phyloP scores from a whole-genome alignment of 495 filamentous ascomycete genomes.

The Hypomontagnella submonticulosa region DNA sequence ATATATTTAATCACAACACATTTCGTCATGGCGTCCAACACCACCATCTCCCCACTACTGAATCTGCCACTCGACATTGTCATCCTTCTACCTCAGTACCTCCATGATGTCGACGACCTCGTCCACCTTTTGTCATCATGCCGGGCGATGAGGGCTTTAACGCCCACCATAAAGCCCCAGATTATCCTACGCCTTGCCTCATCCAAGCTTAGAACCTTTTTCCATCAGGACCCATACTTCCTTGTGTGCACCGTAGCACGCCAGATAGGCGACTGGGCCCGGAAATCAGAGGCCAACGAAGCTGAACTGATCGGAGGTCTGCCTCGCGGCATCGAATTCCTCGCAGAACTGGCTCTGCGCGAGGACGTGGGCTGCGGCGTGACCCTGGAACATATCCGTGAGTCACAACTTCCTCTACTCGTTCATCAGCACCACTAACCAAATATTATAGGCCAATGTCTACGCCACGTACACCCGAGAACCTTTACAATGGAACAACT shows the following conservation, averaged over 20 bases:
- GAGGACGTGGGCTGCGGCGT: constrained; percentile 43
- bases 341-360: constrained; percentile 50
- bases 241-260: constrained; percentile 50
- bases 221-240: constrained; percentile 53
- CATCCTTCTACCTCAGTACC: constrained; percentile 45
- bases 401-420: constrained; percentile 47
- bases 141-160: constrained; percentile 27
- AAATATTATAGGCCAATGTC: constrained; percentile 51
- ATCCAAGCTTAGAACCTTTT: constrained; percentile 48
- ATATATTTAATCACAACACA: no score
- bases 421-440: constrained; percentile 49
- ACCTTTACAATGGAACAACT: constrained; percentile 33
- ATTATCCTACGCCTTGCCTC: constrained; percentile 49
- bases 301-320: constrained; percentile 25
- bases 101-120: constrained; percentile 53
- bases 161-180: constrained; percentile 7
- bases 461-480: constrained; percentile 49
- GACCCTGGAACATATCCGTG: constrained; percentile 51
- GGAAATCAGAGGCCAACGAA: constrained; percentile 41
- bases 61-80: constrained; percentile 50
- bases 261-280: constrained; percentile 51
- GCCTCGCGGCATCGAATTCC: constrained; percentile 43
- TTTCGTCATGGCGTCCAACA: background rate
- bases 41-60: constrained; percentile 15
- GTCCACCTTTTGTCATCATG: constrained; percentile 51